Conservation (phyloP, 2,329 filamentous ascomycete species). For the Geosmithia morbida region DNA sequence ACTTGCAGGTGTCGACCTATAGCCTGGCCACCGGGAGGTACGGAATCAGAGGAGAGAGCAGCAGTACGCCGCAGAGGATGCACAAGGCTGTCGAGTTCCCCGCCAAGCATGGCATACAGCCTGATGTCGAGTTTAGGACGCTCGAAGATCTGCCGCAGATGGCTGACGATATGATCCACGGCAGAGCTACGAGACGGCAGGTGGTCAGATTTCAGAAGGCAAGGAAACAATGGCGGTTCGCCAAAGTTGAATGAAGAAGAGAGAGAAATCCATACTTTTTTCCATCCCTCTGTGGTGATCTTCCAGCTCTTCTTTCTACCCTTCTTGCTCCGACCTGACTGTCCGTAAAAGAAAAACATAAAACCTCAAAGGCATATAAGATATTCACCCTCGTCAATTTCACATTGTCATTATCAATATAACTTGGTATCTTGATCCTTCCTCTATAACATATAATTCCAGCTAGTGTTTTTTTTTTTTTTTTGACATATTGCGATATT, state of each 20-base stretch:
- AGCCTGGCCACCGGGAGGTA: conserved; percentile 23
- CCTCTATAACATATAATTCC: too few relatives aligned
- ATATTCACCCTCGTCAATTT: not conserved
- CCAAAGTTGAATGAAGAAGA: too few relatives aligned
- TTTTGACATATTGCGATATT: too few relatives aligned
- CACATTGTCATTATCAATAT: not conserved
- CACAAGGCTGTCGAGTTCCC: conserved; percentile 26
- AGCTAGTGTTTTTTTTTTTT: too few relatives aligned
- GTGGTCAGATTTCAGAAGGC: conserved; percentile 9
- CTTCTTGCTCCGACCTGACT: not conserved
- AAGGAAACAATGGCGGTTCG: not conserved
- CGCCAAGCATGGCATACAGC: conserved; percentile 22
- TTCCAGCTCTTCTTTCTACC: not conserved
- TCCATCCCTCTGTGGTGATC: too few relatives aligned
- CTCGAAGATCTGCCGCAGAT: conserved; percentile 22
- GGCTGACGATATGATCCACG: conserved; percentile 21
- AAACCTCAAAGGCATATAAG: too few relatives aligned
- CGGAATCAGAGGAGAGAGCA: conserved; percentile 24
- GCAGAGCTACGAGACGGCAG: conserved; percentile 18
- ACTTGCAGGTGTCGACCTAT: conserved; percentile 19
- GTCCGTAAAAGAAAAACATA: too few relatives aligned
- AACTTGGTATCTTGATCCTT: too few relatives aligned
- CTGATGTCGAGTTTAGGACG: conserved; percentile 20
- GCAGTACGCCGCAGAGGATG: conserved; percentile 24
- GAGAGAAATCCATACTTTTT: too few relatives aligned